These are phyloP conservation scores for Ocimum tenuiflorum DNA, from an alignment of 257 asterid genomes.

Conservation along the genomic window DNA sequence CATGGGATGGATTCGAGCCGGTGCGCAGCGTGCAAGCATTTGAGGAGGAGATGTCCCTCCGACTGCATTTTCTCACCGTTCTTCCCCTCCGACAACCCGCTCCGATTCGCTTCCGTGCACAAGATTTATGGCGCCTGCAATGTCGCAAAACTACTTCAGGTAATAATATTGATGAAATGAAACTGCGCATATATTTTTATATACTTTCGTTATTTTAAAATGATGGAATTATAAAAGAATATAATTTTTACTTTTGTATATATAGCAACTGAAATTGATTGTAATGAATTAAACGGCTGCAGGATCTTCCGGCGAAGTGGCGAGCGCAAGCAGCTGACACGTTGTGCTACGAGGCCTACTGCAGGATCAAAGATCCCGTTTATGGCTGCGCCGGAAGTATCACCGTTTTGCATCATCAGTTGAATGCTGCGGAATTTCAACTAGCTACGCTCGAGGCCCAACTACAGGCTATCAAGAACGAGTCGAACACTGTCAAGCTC, in stretches of 20 bases:
- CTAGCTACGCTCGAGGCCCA: constrained; percentile 42
- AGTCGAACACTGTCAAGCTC: not conserved
- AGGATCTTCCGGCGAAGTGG: constrained; percentile 48
- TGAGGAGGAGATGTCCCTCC: constrained; percentile 59
- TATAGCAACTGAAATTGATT: too few species aligned
- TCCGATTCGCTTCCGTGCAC: constrained; percentile 52
- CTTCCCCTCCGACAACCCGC: constrained; percentile 60
- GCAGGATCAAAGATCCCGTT: constrained; percentile 50
- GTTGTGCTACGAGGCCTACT: constrained; percentile 51
- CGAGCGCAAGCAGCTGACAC: constrained; percentile 52
- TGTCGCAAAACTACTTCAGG: constrained; percentile 55
- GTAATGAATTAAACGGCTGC: not conserved
- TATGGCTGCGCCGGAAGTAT: constrained; percentile 59
- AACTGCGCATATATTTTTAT: too few species aligned
- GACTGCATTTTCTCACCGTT: constrained; percentile 64
- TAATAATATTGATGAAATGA: not conserved
- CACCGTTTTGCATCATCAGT: constrained; percentile 36
- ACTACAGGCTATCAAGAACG: constrained; percentile 14
- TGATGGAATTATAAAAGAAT: too few species aligned
- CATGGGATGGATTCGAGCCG: constrained; percentile 37
- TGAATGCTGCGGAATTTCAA: constrained; percentile 31
- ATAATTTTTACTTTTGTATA: too few species aligned
- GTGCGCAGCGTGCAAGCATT: constrained; percentile 75
- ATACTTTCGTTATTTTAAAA: too few species aligned
- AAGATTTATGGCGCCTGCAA: constrained; percentile 71